Conservation (phyloP, 371 early-diverging fungal species). For the Mucor indicus region DNA sequence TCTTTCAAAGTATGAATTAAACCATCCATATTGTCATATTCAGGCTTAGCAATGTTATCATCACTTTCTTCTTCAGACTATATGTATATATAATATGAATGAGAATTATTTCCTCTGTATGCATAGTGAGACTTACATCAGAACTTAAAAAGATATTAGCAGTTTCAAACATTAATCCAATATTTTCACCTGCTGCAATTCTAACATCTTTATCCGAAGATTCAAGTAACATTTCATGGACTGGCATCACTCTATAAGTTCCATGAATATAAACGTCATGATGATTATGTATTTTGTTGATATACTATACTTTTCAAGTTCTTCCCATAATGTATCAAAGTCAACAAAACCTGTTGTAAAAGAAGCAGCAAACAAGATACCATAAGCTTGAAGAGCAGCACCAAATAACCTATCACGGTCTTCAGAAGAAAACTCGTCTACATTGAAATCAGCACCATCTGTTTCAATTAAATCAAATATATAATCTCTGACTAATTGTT, state of each 20-base stretch:
- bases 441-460: slow-evolving; percentile 35
- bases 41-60: slow-evolving; percentile 30
- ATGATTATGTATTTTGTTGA: background rate
- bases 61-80: slow-evolving; percentile 18
- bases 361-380: slow-evolving; percentile 47
- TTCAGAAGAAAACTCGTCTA: slow-evolving; percentile 24
- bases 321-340: slow-evolving; percentile 41
- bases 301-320: slow-evolving; percentile 37
- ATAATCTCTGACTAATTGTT: slow-evolving; percentile 33
- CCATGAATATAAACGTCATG: no score
- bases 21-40: slow-evolving; percentile 58
- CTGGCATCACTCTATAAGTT: slow-evolving; percentile 30
- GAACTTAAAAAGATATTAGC: slow-evolving; percentile 16
- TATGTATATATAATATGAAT: background rate
- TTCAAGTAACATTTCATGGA: slow-evolving; percentile 55
- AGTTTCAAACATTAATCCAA: slow-evolving; percentile 69
- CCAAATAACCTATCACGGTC: slow-evolving; percentile 29
- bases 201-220: slow-evolving; percentile 67
- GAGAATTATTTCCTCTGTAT: background rate
- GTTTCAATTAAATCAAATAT: slow-evolving; percentile 43
- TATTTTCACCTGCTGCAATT: slow-evolving; percentile 73
- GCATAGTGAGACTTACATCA: slow-evolving; percentile 1
- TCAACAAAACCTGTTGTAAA: slow-evolving; percentile 42
- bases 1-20: slow-evolving; percentile 52
- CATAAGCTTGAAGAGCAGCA: slow-evolving; percentile 50